Base-by-base conservation (phyloP, 2,329 filamentous ascomycete genomes). In the Scedosporium dehoogii region DNA sequence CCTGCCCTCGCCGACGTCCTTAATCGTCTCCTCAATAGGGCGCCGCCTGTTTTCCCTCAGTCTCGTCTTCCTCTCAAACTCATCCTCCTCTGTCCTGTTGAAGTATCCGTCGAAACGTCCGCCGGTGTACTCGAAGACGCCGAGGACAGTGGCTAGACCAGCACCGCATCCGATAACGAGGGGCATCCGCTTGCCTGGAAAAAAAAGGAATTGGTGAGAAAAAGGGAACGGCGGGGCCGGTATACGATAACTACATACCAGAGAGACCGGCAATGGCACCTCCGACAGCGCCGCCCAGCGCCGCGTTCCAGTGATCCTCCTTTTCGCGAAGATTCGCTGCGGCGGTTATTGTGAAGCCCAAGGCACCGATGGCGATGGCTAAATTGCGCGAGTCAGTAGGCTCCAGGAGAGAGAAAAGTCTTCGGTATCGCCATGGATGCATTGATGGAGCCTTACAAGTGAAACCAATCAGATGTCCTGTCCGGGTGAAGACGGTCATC, bases 321-420 rank as follows among this genome's bases (percentile, higher is more conserved):
- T 89, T 91, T 75, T 92, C 82, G 70, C 92, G 87, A 67, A 97
- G 79, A 78, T 97, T 97, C 74, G 91, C 90, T 56, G 88, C 82
- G 59, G 90, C 89, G 68, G 82, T 83, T 69, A 84, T 87, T 69
- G 87, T 82, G 79, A 97, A 96, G 69, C 85, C 83, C 76, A 91
- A 96, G 65, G 87, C 82, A 70, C 85, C 86, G 70, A 90, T 89
- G 74, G 70, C 72, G 60, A 73, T 72, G 66, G 74, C 78, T 78
- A 55, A 14, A 29, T 25, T n/a, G 23, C 51, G 23, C 23, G 14
- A 10, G 51, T 55, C 23, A 55, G 51, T n/a, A 23, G 23, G 21
- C 21, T 21, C 6, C 1, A 23, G 6, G 7, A 21, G 16, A 21
- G 21, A 18, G 21, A 4, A 48, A 7, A 48, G 6, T 18, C 16